Evolutionary conservation across 495 filamentous ascomycete genomes (phyloP).

Genomic region (Hypoxylon intermedium): DNA sequence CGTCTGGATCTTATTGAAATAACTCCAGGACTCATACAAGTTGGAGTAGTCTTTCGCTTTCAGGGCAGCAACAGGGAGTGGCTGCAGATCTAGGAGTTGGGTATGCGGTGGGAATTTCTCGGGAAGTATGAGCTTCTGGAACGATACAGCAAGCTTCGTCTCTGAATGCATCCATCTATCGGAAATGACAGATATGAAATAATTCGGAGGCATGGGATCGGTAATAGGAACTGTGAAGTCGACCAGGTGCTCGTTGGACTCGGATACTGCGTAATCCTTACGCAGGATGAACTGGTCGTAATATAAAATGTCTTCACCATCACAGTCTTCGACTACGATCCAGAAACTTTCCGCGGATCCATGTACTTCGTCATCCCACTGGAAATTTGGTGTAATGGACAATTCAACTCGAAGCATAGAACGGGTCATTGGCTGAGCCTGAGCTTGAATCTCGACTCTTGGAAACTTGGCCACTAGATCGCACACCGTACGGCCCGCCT

Average conservation of each 20-base stretch:
- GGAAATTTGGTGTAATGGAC: constrained; percentile 92
- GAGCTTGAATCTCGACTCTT: constrained; percentile 86
- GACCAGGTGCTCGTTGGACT: constrained; percentile 92
- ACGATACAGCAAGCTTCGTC: constrained; percentile 89
- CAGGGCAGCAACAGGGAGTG: constrained; percentile 83
- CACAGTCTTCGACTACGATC: constrained; percentile 96
- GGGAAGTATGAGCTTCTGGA: constrained; percentile 91
- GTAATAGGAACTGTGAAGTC: constrained; percentile 97
- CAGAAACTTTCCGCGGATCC: constrained; percentile 91
- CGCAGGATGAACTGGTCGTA: constrained; percentile 94
- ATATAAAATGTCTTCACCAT: constrained; percentile 94
- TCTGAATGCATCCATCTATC: constrained; percentile 99
- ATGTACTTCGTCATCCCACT: constrained; percentile 92
- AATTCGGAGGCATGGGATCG: constrained; percentile 97
- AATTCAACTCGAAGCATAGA: constrained; percentile 95
- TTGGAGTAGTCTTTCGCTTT: constrained; percentile 83
- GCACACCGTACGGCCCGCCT: constrained; percentile 85
- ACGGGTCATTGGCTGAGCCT: constrained; percentile 91
- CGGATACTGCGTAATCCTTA: constrained; percentile 78
- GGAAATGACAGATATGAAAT: constrained; percentile 93
- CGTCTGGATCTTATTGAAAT: constrained; percentile 97
- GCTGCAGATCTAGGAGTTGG: constrained; percentile 86
- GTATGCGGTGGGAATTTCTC: constrained; percentile 97
- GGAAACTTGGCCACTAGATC: constrained; percentile 90
- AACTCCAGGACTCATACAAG: constrained; percentile 83